Evolutionary conservation across 768 basidiomycete genomes (phyloP).

Genomic region (Mycena olivaceomarginata): DNA sequence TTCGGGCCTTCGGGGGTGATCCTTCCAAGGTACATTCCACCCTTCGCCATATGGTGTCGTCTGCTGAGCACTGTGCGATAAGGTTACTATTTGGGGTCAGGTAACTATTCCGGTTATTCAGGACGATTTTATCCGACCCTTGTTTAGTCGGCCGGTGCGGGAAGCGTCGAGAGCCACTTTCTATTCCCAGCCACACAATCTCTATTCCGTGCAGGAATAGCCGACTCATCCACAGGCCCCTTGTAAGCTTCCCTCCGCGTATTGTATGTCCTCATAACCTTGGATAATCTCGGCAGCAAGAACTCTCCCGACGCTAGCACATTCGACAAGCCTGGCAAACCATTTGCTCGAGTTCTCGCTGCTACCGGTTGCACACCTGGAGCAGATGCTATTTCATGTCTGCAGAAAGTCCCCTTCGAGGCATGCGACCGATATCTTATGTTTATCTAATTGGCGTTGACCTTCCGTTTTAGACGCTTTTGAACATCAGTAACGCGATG

Average conservation of each 20-base stretch:
- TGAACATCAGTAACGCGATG: constrained; percentile 69
- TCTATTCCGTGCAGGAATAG: constrained; percentile 72
- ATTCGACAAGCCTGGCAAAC: constrained; percentile 71
- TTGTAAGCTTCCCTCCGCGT: constrained; percentile 60
- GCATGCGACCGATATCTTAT: constrained; percentile 47
- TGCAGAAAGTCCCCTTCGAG: constrained; percentile 66
- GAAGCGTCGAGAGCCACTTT: constrained; percentile 68
- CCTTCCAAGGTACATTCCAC: constrained; percentile 65
- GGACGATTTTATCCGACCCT: constrained; percentile 9
- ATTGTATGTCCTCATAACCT: not conserved
- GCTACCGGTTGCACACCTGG: constrained; percentile 67
- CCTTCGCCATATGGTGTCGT: not conserved
- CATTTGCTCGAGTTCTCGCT: constrained; percentile 68
- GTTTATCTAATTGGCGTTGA: not conserved
- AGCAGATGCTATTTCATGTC: constrained; percentile 61
- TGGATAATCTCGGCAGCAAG: constrained; percentile 60
- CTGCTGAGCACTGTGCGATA: not conserved
- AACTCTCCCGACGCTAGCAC: constrained; percentile 66
- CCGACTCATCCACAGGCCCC: constrained; percentile 72
- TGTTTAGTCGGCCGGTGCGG: constrained; percentile 70
- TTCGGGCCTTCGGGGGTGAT: constrained; percentile 80
- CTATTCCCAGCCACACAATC: constrained; percentile 59
- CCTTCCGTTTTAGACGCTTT: constrained; percentile 59
- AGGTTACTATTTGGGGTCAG: constrained; percentile 77
- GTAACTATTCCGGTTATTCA: constrained; percentile 46